Conservation (phyloP, 2,329 filamentous ascomycete genomes). For the Sclerotinia subarctica region DNA sequence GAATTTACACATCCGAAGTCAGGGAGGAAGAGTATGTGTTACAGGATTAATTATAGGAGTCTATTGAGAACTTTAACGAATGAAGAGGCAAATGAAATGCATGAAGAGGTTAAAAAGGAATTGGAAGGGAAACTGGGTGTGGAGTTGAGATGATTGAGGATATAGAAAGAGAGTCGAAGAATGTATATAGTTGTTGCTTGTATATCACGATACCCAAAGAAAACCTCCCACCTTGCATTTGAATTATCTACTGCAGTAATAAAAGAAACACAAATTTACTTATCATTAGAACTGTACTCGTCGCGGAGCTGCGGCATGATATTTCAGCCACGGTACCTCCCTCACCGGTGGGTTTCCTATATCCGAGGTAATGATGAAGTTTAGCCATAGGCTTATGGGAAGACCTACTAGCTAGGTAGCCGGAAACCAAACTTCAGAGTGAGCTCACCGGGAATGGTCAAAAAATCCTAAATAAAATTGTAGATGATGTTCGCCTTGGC, state of each 20-base stretch:
- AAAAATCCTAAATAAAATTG: background rate
- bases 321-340: background rate
- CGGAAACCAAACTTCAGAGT: background rate
- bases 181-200: background rate
- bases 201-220: conserved; percentile 6
- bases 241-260: background rate
- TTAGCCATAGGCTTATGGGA: too few species aligned
- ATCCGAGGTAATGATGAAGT: background rate
- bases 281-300: background rate
- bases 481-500: background rate
- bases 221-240: background rate
- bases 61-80: conserved; percentile 87
- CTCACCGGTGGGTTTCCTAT: background rate
- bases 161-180: background rate
- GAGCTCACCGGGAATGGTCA: background rate
- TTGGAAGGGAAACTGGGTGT: conserved; percentile 73
- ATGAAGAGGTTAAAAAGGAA: conserved; percentile 61
- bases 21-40: conserved; percentile 79
- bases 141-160: conserved; percentile 60
- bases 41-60: conserved; percentile 90
- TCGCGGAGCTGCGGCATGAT: background rate
- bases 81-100: conserved; percentile 72
- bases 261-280: background rate
- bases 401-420: too few species aligned
- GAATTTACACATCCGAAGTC: conserved; percentile 87